A percentile compares a stretch with the other conserved stretches of the same genome.
phyloP scores from a whole-genome alignment of 2,329 filamentous ascomycete genomes.

The Colletotrichum truncatum region DNA sequence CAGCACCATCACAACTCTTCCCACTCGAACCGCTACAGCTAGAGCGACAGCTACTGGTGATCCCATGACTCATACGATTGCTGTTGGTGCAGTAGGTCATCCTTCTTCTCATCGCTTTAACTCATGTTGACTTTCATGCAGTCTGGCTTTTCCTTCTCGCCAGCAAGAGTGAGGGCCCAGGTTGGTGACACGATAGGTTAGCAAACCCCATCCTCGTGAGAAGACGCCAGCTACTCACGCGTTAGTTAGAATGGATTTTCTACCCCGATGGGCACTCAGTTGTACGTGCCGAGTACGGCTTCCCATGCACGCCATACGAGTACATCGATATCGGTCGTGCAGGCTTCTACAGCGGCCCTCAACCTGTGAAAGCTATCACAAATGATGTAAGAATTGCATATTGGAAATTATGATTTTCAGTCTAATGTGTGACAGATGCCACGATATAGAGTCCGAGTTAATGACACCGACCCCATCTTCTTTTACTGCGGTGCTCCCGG shows the following conservation, averaged over 20 bases:
- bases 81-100: slow-evolving; percentile 26
- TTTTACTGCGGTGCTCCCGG: slow-evolving; percentile 75
- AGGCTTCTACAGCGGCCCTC: slow-evolving; percentile 64
- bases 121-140: slow-evolving; percentile 1
- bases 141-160: slow-evolving; percentile 43
- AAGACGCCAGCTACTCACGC: slow-evolving; percentile 7
- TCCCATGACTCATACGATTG: slow-evolving; percentile 21
- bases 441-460: slow-evolving; percentile 56
- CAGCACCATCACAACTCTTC: neutral
- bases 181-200: slow-evolving; percentile 58
- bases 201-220: slow-evolving; percentile 3
- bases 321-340: slow-evolving; percentile 55
- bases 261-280: slow-evolving; percentile 72
- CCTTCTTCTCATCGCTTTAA: neutral
- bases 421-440: slow-evolving; percentile 53
- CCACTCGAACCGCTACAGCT: neutral
- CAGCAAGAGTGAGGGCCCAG: slow-evolving; percentile 39
- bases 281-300: slow-evolving; percentile 65
- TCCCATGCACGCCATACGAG: slow-evolving; percentile 72
- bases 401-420: slow-evolving; percentile 32
- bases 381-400: slow-evolving; percentile 49
- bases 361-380: slow-evolving; percentile 54
- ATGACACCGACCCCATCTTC: slow-evolving; percentile 71
- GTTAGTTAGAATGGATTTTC: slow-evolving; percentile 62
- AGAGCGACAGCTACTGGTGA: neutral